These are phyloP conservation scores for Mortierella claussenii DNA, from an alignment of 192 early-diverging fungal genomes.

Conservation along the genomic window DNA sequence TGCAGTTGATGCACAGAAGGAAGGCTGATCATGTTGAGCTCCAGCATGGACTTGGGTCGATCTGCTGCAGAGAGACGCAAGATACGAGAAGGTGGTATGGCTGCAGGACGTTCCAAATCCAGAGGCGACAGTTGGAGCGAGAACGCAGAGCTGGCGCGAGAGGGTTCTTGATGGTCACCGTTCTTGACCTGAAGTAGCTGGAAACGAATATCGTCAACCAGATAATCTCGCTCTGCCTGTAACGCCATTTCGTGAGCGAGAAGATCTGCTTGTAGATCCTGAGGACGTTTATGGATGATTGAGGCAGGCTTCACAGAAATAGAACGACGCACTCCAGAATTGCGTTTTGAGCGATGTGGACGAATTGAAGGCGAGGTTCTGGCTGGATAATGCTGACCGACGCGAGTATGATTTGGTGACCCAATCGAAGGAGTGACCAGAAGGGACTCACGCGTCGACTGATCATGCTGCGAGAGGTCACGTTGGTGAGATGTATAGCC, in stretches of 20 bases:
- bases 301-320: conserved; percentile 17
- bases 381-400: neutral
- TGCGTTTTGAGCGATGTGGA: conserved; percentile 11
- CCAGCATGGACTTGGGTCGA: conserved; percentile 4
- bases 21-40: neutral
- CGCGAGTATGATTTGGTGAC: neutral
- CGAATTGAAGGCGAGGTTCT: neutral
- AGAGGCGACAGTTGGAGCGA: conserved; percentile 28
- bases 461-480: conserved; percentile 25
- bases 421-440: neutral
- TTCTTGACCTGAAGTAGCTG: conserved; percentile 16
- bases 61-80: neutral
- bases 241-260: conserved; percentile 11
- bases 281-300: neutral
- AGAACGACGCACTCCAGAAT: conserved; percentile 30
- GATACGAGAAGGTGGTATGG: neutral
- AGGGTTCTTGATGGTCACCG: conserved; percentile 26
- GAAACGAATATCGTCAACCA: conserved; percentile 13
- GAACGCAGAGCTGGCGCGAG: conserved; percentile 43
- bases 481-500: neutral
- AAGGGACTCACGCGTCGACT: neutral
- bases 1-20: neutral
- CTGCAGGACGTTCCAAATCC: conserved; percentile 21
- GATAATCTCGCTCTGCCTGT: conserved; percentile 15
- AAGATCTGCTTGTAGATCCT: conserved; percentile 10